Percentiles rank a stretch among this genome's conserved stretches.
phyloP scores from a whole-genome alignment of 768 basidiomycete genomes.

The Tulasnella sp. region DNA sequence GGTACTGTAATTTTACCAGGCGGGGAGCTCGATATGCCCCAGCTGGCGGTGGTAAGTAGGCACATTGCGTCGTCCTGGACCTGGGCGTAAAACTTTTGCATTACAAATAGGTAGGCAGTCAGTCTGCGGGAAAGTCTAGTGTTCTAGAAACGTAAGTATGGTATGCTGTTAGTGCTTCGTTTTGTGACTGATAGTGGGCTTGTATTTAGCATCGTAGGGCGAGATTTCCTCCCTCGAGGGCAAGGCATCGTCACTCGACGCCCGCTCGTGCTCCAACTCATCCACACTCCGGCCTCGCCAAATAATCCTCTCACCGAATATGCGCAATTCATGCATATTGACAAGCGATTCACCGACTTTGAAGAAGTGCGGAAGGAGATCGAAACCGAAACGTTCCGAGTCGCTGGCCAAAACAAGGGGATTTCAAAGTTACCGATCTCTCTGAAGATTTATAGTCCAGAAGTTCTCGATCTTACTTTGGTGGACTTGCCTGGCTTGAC shows the following conservation, averaged over 20 bases:
- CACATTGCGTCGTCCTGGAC: not conserved
- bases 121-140: slow-evolving; percentile 93
- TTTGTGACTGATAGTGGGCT: not conserved
- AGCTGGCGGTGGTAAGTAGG: slow-evolving; percentile 68
- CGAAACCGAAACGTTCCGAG: slow-evolving; percentile 92
- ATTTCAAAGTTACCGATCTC: slow-evolving; percentile 94
- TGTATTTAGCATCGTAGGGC: slow-evolving; percentile 71
- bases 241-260: slow-evolving; percentile 93
- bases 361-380: slow-evolving; percentile 91
- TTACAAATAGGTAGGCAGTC: slow-evolving; percentile 71
- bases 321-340: slow-evolving; percentile 94
- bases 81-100: slow-evolving; percentile 20
- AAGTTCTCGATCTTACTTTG: slow-evolving; percentile 88
- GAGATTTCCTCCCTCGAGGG: slow-evolving; percentile 79
- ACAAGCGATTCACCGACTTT: slow-evolving; percentile 96
- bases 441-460: slow-evolving; percentile 88
- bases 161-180: not conserved
- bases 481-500: slow-evolving; percentile 96
- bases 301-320: slow-evolving; percentile 54
- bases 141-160: slow-evolving; percentile 81
- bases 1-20: slow-evolving; percentile 33
- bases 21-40: slow-evolving; percentile 87
- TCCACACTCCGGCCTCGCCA: slow-evolving; percentile 63
- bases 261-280: slow-evolving; percentile 89
- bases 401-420: slow-evolving; percentile 98